phyloP scores from a whole-genome alignment of 2,329 filamentous ascomycete genomes.

The Clathrospora elynae region DNA sequence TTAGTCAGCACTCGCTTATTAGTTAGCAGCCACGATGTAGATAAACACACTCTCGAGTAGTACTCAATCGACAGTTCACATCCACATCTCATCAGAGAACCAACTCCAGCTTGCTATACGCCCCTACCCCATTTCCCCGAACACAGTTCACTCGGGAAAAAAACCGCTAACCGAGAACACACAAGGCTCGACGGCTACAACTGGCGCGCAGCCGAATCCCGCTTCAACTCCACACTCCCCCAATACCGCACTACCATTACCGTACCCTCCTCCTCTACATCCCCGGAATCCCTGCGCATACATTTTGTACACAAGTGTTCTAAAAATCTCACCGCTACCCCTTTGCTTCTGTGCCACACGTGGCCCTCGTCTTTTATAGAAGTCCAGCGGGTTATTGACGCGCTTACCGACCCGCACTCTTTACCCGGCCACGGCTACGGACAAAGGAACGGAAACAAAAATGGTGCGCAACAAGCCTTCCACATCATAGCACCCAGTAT shows the following conservation, averaged over 20 bases:
- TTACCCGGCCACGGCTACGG: constrained; percentile 33
- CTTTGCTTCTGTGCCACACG: constrained; percentile 67
- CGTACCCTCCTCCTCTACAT: constrained; percentile 27
- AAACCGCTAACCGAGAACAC: neutral
- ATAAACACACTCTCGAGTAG: no score
- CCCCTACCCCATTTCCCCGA: no score
- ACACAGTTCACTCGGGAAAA: no score
- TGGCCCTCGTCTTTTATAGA: constrained; percentile 70
- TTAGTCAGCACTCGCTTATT: no score
- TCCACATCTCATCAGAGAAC: no score
- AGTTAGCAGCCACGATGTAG: no score
- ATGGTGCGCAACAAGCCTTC: constrained; percentile 55
- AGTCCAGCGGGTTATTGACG: constrained; percentile 60
- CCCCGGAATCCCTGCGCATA: constrained; percentile 55
- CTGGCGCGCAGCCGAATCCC: constrained; percentile 65
- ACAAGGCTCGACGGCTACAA: constrained; percentile 66
- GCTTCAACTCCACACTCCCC: constrained; percentile 63
- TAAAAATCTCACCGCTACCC: constrained; percentile 59
- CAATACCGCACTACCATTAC: constrained; percentile 66
- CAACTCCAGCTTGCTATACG: no score
- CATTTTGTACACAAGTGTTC: constrained; percentile 70
- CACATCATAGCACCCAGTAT: constrained; percentile 70
- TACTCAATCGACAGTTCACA: no score
- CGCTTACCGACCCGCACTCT: constrained; percentile 60
- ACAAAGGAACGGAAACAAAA: no score